phyloP scores from a whole-genome alignment of 2,329 filamentous ascomycete genomes.

The Parafenestella ontariensis region DNA sequence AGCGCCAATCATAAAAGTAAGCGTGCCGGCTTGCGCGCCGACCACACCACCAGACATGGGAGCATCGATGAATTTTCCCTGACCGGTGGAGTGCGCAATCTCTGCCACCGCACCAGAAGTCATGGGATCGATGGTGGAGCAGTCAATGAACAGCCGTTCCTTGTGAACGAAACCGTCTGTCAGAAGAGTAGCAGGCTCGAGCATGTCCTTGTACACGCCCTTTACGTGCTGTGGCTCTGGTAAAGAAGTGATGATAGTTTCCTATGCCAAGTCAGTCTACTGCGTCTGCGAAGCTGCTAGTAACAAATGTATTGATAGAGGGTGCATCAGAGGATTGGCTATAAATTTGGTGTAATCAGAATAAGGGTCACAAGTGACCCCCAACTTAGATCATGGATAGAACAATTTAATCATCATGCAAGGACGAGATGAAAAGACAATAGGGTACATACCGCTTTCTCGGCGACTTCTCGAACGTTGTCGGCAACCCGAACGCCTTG shows the following conservation, averaged over 20 bases:
- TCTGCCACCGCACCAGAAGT: conserved; percentile 81
- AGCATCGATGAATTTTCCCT: conserved; percentile 86
- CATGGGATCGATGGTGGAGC: conserved; percentile 92
- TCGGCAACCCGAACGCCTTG: conserved; percentile 63
- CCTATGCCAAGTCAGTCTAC: conserved; percentile 60
- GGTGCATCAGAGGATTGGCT: conserved; percentile 76
- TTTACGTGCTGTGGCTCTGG: conserved; percentile 90
- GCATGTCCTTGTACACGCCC: conserved; percentile 78
- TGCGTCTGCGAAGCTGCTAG: conserved; percentile 4
- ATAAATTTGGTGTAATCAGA: conserved; percentile 69
- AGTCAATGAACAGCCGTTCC: conserved; percentile 87
- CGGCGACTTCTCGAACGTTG: conserved; percentile 67
- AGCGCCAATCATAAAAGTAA: conserved; percentile 95
- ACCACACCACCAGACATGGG: conserved; percentile 98
- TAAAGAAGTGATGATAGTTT: conserved; percentile 85
- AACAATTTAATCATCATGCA: conserved; percentile 60
- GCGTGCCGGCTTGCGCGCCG: conserved; percentile 81
- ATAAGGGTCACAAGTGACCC: conserved; percentile 61
- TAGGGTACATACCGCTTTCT: conserved; percentile 66
- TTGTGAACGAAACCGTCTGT: conserved; percentile 56
- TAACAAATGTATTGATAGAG: conserved; percentile 13
- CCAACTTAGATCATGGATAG: conserved; percentile 79
- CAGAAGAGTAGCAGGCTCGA: conserved; percentile 64
- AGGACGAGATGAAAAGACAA: conserved; percentile 11
- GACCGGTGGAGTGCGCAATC: conserved; percentile 68